These are phyloP conservation scores for Euphorbia lathyris DNA, from an alignment of 345 rosid species.

Conservation along the genomic window DNA sequence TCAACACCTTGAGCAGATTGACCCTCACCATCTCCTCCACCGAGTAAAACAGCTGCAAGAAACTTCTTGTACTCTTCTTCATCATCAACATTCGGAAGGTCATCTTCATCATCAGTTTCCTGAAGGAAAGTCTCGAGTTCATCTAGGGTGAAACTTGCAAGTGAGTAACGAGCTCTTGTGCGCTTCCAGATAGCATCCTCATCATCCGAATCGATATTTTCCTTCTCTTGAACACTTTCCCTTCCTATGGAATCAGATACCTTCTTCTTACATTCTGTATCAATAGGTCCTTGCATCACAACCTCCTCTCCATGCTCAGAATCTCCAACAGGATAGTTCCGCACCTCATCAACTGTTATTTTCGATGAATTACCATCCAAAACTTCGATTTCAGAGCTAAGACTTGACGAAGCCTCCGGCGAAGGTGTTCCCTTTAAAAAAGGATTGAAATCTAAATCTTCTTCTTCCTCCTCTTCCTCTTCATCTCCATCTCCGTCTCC, in stretches of 20 bases:
- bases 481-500: neutral
- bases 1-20: constrained; percentile 36
- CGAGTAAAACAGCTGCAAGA: constrained; percentile 79
- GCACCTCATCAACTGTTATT: constrained; percentile 15
- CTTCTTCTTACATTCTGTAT: constrained; percentile 18
- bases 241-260: constrained; percentile 20
- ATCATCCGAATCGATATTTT: constrained; percentile 31
- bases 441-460: constrained; percentile 84
- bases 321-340: constrained; percentile 30
- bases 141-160: constrained; percentile 79
- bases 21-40: constrained; percentile 54
- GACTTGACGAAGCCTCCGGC: constrained; percentile 78
- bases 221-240: constrained; percentile 18
- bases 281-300: constrained; percentile 19
- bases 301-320: constrained; percentile 40
- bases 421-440: constrained; percentile 67
- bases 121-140: constrained; percentile 95
- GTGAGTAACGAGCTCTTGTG: constrained; percentile 86
- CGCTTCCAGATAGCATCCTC: constrained; percentile 88
- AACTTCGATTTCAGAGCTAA: constrained; percentile 74
- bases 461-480: constrained; percentile 68
- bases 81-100: constrained; percentile 77
- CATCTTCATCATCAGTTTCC: constrained; percentile 92
- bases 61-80: constrained; percentile 87
- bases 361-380: constrained; percentile 34